Evolutionary conservation across 179 eudicot genomes (phyloP).

Genomic region (Actinidia chinensis): DNA sequence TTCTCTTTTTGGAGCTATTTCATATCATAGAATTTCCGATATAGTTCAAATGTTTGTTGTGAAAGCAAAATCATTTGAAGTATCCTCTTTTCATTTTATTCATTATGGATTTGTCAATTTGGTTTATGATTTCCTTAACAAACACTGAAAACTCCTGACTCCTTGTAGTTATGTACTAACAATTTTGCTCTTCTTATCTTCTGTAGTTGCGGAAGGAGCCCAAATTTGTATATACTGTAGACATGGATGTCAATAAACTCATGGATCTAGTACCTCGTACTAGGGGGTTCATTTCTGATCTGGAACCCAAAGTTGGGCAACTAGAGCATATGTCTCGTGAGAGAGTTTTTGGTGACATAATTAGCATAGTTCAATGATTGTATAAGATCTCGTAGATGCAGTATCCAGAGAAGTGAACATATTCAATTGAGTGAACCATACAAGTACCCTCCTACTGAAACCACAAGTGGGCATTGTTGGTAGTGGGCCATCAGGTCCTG

Average conservation of each 20-base stretch:
- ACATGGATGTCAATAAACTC: constrained; percentile 80
- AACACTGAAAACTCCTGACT: not conserved
- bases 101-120: not conserved
- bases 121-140: not conserved
- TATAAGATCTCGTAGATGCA: constrained; percentile 36
- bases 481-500: constrained; percentile 44
- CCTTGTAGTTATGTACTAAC: not conserved
- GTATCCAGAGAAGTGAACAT: constrained; percentile 31
- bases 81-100: not conserved
- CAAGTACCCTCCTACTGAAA: constrained; percentile 33
- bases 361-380: constrained; percentile 43
- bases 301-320: constrained; percentile 72
- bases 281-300: constrained; percentile 70
- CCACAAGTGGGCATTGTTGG: constrained; percentile 93
- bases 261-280: constrained; percentile 65
- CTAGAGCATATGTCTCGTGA: constrained; percentile 63
- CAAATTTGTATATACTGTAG: constrained; percentile 46
- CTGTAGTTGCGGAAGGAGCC: constrained; percentile 36
- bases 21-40: not conserved
- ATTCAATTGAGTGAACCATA: constrained; percentile 23
- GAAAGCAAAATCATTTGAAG: not conserved
- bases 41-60: not conserved
- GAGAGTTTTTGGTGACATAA: constrained; percentile 55
- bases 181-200: constrained; percentile 19
- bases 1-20: not conserved